Evolutionary conservation across 768 basidiomycete species (phyloP).

Genomic region (Termitomyces sp.): DNA sequence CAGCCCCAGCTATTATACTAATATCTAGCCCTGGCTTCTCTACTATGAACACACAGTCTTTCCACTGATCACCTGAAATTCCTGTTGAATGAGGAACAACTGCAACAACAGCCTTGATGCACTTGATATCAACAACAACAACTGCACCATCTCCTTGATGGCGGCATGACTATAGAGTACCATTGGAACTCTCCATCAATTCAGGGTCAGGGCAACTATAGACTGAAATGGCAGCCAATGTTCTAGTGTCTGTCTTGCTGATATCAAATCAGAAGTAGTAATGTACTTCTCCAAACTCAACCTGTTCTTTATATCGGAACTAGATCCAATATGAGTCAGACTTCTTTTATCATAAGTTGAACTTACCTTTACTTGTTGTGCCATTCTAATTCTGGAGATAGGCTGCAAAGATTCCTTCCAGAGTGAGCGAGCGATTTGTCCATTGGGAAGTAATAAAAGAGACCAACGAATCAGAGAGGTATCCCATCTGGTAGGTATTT

Average conservation of each 20-base stretch:
- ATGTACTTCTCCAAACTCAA: neutral
- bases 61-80: constrained; percentile 13
- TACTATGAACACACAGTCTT: constrained; percentile 11
- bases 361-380: neutral
- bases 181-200: neutral
- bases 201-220: neutral
- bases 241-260: neutral
- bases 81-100: neutral
- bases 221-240: neutral
- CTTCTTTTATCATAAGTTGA: neutral
- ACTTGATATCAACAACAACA: neutral
- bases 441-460: too few species aligned
- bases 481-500: too few species aligned
- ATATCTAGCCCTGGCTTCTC: constrained; percentile 17
- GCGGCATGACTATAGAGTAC: neutral
- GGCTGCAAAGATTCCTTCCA: too few species aligned
- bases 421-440: too few species aligned
- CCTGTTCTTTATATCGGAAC: neutral
- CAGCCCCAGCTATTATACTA: too few species aligned
- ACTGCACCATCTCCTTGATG: neutral
- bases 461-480: neutral
- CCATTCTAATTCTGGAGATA: too few species aligned
- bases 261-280: neutral
- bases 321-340: neutral
- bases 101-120: neutral